Evolutionary conservation across 345 rosid genomes (phyloP).

Genomic region (Ailanthus altissimus): DNA sequence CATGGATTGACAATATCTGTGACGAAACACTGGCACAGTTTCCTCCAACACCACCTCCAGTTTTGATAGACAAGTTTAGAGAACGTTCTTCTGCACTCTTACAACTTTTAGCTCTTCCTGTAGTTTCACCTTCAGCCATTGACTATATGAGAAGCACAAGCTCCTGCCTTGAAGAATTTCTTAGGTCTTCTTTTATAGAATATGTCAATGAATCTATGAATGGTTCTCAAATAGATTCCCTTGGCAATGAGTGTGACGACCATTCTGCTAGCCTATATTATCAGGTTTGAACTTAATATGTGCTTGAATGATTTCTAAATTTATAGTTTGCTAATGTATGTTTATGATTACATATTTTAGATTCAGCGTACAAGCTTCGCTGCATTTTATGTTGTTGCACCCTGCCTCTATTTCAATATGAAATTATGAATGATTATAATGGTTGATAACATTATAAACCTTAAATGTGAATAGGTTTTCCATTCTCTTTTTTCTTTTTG

Average conservation of each 20-base stretch:
- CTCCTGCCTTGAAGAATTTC: conserved; percentile 69
- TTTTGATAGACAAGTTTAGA: conserved; percentile 65
- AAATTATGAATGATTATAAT: background rate
- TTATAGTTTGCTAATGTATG: background rate
- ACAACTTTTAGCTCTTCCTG: conserved; percentile 68
- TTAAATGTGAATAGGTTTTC: background rate
- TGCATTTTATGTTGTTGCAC: conserved; percentile 12
- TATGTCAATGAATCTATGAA: conserved; percentile 28
- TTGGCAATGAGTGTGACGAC: conserved; percentile 40
- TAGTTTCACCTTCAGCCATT: conserved; percentile 69
- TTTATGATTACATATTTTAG: background rate
- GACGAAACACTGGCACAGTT: conserved; percentile 85
- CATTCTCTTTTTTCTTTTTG: background rate
- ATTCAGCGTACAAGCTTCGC: background rate
- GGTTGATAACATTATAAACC: background rate
- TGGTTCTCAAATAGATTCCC: conserved; percentile 36
- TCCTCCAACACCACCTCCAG: conserved; percentile 67
- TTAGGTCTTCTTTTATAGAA: conserved; percentile 44
- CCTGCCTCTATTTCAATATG: background rate
- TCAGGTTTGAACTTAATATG: conserved; percentile 56
- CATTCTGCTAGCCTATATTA: conserved; percentile 54
- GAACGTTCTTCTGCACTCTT: conserved; percentile 57
- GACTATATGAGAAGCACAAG: conserved; percentile 61
- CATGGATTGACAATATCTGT: conserved; percentile 78
- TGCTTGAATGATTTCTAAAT: conserved; percentile 15